A percentile compares a stretch with the other conserved stretches of the same genome.
phyloP scores from a whole-genome alignment of 164 flowering plant species.

The Sextonia rubra region DNA sequence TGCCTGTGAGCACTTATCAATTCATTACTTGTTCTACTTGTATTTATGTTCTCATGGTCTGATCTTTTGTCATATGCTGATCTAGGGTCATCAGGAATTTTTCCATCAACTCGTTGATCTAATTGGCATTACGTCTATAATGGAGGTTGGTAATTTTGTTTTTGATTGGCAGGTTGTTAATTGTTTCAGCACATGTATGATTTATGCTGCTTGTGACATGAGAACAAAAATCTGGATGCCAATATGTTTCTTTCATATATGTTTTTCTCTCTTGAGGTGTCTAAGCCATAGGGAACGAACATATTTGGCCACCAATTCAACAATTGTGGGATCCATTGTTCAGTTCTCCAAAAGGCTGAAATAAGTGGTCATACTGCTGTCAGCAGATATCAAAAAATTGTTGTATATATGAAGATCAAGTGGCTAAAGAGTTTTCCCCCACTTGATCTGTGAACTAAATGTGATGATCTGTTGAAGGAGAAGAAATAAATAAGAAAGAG shows the following conservation, averaged over 20 bases:
- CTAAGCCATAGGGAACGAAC: background rate
- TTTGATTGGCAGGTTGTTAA: background rate
- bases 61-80: constrained; percentile 9
- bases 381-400: background rate
- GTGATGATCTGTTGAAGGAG: too few relatives aligned
- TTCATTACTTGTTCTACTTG: background rate
- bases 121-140: constrained; percentile 90
- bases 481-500: too few relatives aligned
- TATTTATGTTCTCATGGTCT: background rate
- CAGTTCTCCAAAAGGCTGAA: background rate
- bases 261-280: background rate
- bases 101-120: constrained; percentile 75
- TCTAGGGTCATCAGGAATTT: constrained; percentile 74
- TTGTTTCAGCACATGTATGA: background rate
- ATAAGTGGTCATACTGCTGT: background rate
- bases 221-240: background rate
- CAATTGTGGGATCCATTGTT: background rate
- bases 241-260: background rate
- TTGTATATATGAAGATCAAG: too few relatives aligned
- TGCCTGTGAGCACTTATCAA: background rate
- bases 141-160: constrained; percentile 71
- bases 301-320: background rate
- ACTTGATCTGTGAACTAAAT: too few relatives aligned
- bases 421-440: too few relatives aligned
- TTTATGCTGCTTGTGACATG: background rate